Base-by-base conservation (phyloP, 2,329 filamentous ascomycete species). In the Colletotrichum godetiae region DNA sequence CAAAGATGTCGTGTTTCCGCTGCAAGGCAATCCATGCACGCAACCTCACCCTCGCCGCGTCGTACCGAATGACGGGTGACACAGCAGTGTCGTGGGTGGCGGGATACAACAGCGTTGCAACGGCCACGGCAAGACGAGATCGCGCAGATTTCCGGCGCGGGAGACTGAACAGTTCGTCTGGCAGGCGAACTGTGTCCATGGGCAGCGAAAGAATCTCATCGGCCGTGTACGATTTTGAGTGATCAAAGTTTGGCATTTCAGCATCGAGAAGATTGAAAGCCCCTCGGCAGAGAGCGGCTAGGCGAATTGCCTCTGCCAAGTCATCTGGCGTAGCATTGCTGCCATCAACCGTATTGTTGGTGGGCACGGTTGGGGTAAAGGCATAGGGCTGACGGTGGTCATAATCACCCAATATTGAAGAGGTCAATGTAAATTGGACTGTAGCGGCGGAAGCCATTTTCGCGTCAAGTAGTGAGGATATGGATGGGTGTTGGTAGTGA, bases 21-120 rank as follows among this genome's bases (percentile, higher is more conserved):
- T 84, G 82, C 52, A 84, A 69, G 29, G 76, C 78, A 3, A 79
- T 79, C 81, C 81, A 84, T 29, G 78, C 81, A 55, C 82, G 80
- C 27, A 84, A 78, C 12, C 77, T 79, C 7, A 83, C 81, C 19
- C 82, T 80, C 37, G 83, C 81, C 15, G 76, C 78, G 42, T 84
- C 81, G 67, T 82, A 84, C 11, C 81, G 79, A 59, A 84, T 84
- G 22, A 84, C 77, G 59, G 81, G 76, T n/a, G 82, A 78, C 53
- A 84, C 69, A 4, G 82, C 82, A 37, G 79, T 78, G 11, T 80
- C 77, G 35, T 82, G 78, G 46, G 68, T 74, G 22, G 77, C 76
- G 4, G 82, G 82, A 73, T 83, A 81, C 63, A 84, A 68, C 24
- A 82, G 75, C 10, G 78, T 67, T 6, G 82, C 78, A 52, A 84